phyloP scores from a whole-genome alignment of 2,329 filamentous ascomycete genomes.

The Cladosporium cucumerinum region DNA sequence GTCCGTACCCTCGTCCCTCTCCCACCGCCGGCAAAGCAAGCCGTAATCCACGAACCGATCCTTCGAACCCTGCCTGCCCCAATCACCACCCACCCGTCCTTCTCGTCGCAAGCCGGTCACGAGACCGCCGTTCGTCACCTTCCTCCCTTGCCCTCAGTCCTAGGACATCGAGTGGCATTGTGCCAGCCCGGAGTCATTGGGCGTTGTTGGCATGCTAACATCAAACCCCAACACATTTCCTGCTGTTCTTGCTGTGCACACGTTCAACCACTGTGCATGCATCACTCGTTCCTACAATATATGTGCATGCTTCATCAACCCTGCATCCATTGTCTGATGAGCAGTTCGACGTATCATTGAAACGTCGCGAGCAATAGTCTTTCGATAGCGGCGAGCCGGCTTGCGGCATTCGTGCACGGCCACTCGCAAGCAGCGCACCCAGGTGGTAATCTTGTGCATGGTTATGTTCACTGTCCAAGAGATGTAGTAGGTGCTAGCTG shows the following conservation, averaged over 20 bases:
- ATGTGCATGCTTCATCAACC: neutral
- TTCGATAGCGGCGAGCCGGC: constrained; percentile 1
- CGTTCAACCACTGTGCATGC: constrained; percentile 10
- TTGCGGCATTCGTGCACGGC: constrained; percentile 1
- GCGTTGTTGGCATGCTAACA: neutral
- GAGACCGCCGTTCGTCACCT: constrained; percentile 5
- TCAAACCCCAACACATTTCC: neutral
- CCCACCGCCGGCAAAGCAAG: constrained; percentile 9
- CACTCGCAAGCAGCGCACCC: neutral
- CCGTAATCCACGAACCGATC: constrained; percentile 12
- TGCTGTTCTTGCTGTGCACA: neutral
- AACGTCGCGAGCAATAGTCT: neutral
- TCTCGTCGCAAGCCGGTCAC: constrained; percentile 10
- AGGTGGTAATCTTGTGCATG: neutral
- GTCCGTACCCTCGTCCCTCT: constrained; percentile 8
- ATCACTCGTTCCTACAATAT: neutral
- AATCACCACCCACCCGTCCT: neutral
- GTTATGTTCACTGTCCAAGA: neutral
- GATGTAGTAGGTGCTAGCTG: neutral
- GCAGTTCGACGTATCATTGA: neutral
- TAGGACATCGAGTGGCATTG: neutral
- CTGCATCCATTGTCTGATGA: neutral
- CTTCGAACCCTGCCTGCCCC: constrained; percentile 1
- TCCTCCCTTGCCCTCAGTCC: neutral
- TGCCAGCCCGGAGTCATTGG: neutral